phyloP scores from a whole-genome alignment of 495 filamentous ascomycete species.

The Xylaria flabelliformis region DNA sequence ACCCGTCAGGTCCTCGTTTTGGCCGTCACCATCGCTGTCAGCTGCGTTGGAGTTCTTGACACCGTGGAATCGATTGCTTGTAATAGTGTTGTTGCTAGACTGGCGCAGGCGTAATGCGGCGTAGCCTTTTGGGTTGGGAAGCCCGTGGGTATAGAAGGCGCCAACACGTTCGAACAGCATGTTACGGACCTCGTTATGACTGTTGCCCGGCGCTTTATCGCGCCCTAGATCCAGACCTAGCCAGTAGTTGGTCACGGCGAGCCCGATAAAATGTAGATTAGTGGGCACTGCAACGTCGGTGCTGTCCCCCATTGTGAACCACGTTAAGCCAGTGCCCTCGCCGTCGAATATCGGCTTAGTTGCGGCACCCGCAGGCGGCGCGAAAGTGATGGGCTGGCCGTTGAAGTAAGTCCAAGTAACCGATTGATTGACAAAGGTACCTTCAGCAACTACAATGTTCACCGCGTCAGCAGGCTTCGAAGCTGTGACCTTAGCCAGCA shows the following conservation, averaged over 20 bases:
- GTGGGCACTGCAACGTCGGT: background rate
- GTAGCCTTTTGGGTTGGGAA: conserved; percentile 16
- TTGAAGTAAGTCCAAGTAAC: conserved; percentile 25
- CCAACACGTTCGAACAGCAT: conserved; percentile 26
- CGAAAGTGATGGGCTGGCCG: conserved; percentile 26
- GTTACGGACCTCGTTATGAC: conserved; percentile 11
- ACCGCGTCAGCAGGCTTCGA: conserved; percentile 14
- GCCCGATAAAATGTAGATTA: conserved; percentile 18
- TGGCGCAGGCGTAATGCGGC: conserved; percentile 17
- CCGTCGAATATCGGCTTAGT: conserved; percentile 24
- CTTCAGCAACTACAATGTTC: conserved; percentile 13
- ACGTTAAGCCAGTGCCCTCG: conserved; percentile 14
- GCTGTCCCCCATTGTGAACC: conserved; percentile 23
- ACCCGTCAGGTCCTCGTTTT: conserved; percentile 6
- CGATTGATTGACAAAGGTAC: conserved; percentile 10
- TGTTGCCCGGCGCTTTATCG: conserved; percentile 21
- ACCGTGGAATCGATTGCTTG: conserved; percentile 23
- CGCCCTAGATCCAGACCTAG: conserved; percentile 22
- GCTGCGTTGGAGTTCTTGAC: conserved; percentile 23
- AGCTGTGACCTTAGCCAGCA: background rate
- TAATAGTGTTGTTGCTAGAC: conserved; percentile 23
- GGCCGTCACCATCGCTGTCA: conserved; percentile 7
- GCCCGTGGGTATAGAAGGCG: conserved; percentile 15
- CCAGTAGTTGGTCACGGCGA: conserved; percentile 24
- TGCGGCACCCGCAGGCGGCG: background rate